Evolutionary conservation across 1,284 basidiomycete genomes (phyloP), one percentile per base, ranked within the genome.

Genomic region (Naganishia sp.): DNA sequence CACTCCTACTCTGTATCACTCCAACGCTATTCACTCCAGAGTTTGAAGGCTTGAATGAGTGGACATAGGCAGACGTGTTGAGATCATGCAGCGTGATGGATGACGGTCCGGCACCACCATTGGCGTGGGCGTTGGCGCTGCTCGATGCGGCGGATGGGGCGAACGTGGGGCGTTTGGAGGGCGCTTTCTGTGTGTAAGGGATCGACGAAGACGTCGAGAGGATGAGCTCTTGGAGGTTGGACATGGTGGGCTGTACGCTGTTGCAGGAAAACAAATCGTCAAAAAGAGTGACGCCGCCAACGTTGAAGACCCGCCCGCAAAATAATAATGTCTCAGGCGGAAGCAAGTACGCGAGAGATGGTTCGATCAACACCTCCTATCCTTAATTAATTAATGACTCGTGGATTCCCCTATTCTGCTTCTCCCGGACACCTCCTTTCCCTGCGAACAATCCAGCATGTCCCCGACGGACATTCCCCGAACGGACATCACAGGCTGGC

Each of bases 401-500:
- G 28, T 2, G 28, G 28, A 28, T 28, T 28, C 28, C 28, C 28
- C 28, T 28, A 28, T 28, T 28, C 28, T 28, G 28, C 35, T 39
- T 39, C 35, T 39, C 35, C 35, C 35, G 28, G 3, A 28, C 28
- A 28, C 28, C 13, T 39, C 10, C 35, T 39, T 39, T 39, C 35
- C 10, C 4, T 2, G 4, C 35, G 35, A 13, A 28, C 28, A 28
- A 39, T 39, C 35, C 35, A 39, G 35, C 35, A 39, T 39, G 35
- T 39, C 35, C 35, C 2, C 35, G 10, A 39, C 35, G 13, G 35
- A 39, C 13, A 39, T 13, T 13, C 7, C 35, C 10, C 35, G 35
- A 2, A 83, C 82, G 0, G 90, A 95, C 79, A 90, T 89, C 70
- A 81, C 85, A 1, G 85, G 87, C 53, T 97, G 94, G 94, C 85